A percentile compares a stretch with the other conserved stretches of the same genome.
Conservation (phyloP, 768 basidiomycete genomes). For the Panaeolus papilionaceus region DNA sequence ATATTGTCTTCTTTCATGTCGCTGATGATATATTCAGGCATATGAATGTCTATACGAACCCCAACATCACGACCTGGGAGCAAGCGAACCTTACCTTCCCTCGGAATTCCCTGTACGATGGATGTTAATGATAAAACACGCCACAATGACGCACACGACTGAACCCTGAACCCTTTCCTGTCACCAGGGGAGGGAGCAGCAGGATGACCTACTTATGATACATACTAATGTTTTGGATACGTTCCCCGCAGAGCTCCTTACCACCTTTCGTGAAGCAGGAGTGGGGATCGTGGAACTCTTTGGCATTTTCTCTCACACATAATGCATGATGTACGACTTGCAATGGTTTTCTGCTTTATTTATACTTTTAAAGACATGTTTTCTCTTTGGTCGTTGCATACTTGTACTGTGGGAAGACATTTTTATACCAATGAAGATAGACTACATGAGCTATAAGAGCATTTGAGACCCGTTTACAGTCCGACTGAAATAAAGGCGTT, state of each 20-base stretch:
- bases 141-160: constrained; percentile 6
- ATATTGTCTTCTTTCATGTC: background rate
- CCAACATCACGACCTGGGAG: constrained; percentile 88
- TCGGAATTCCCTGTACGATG: constrained; percentile 58
- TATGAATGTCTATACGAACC: constrained; percentile 67
- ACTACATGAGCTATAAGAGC: background rate
- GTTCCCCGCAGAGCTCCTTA: background rate
- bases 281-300: background rate
- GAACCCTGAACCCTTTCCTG: background rate
- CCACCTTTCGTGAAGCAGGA: background rate
- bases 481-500: background rate
- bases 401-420: background rate
- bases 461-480: background rate
- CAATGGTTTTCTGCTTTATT: constrained; percentile 9
- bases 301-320: constrained; percentile 5
- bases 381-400: background rate
- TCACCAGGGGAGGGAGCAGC: background rate
- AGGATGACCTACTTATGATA: constrained; percentile 3
- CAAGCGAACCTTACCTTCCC: constrained; percentile 80
- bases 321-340: constrained; percentile 7
- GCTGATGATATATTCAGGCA: constrained; percentile 38
- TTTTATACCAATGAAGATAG: background rate
- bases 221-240: constrained; percentile 8
- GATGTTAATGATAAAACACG: constrained; percentile 39
- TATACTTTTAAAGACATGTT: background rate